Evolutionary conservation across 345 rosid species (phyloP).

Genomic region (Lumnitzera racemosa): DNA sequence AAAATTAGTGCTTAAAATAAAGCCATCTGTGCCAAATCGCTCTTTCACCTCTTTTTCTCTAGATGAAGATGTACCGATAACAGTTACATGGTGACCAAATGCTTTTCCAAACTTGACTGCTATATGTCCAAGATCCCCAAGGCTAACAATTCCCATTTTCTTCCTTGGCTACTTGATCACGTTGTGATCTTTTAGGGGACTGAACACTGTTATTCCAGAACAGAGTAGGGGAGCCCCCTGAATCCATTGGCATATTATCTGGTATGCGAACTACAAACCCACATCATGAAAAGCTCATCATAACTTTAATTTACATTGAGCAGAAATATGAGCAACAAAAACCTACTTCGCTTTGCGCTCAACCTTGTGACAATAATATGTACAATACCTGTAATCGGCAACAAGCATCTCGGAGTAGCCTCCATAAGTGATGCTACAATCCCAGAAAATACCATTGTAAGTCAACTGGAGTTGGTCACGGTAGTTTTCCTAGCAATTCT

Average conservation of each 20-base stretch:
- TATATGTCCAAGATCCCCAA: conserved; percentile 49
- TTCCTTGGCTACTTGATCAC: conserved; percentile 25
- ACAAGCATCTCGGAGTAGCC: conserved; percentile 52
- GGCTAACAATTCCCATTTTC: conserved; percentile 42
- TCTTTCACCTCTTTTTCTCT: conserved; percentile 44
- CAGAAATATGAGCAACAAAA: no score
- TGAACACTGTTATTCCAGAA: conserved; percentile 49
- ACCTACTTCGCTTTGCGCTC: no score
- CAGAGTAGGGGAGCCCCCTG: conserved; percentile 49
- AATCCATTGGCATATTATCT: conserved; percentile 48
- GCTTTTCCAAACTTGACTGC: conserved; percentile 55
- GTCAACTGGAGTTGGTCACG: conserved; percentile 43
- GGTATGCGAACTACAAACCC: conserved; percentile 52
- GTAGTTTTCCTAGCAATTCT: conserved; percentile 41
- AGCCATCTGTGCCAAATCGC: conserved; percentile 43
- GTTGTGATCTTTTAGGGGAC: conserved; percentile 39
- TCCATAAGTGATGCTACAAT: conserved; percentile 49
- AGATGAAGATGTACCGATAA: conserved; percentile 52
- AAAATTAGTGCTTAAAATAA: conserved; percentile 38
- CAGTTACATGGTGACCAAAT: conserved; percentile 49
- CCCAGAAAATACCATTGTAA: conserved; percentile 59
- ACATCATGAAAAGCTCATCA: background rate
- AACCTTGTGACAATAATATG: background rate
- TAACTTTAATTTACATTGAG: no score
- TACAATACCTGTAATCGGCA: conserved; percentile 43